Base-by-base conservation (phyloP, 106 monocot species). In the Platanthera zijinensis region DNA sequence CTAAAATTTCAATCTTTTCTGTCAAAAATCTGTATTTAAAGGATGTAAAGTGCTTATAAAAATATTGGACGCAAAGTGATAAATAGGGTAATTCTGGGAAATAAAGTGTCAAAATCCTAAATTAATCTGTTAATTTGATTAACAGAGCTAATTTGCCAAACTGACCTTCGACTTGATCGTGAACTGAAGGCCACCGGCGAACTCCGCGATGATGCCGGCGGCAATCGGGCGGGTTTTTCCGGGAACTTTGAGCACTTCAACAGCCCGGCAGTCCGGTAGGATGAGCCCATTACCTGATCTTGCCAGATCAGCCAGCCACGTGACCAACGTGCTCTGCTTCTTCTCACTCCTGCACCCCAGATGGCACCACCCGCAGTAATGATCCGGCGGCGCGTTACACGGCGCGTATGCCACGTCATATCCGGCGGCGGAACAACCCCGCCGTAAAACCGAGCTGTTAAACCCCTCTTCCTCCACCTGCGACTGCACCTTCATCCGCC, bases 361-460 rank as follows among this genome's bases (percentile, higher is more conserved):
- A 25, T 81, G 76, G 59, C 88, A 88, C 91, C 91, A 88, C 56
- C 91, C 91, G 75, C 91, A 92, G 80, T 83, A 72, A 54, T 92
- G 91, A 32, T 88, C 91, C 3, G 71, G 10, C 13, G 84, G 82
- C 8, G 86, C 82, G 46, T 92, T 92, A 52, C 80, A 47, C 46
- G 86, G 81, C 1, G 88, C 75, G 71, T 76, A 52, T 7, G 11
- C 10, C 6, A 88, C 84, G 2, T 77, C 70, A 53, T 81, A 92
- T 6, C 91, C 91, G 13, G 88, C 69, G 74, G 80, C 74, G 2
- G 22, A 10, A 76, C 91, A 88, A 6, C 91, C 91, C 15, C 50
- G 39, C 9, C 88, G 76, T 8, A 92, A 75, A 0, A 83, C 78
- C 0, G 77, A 77, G 57, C 77, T 86, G 84, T 75, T 84, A 50